Evolutionary conservation across 1,139 yeast species (phyloP), one percentile per base, ranked within the genome.

Genomic region (Candida frijolesensis): DNA sequence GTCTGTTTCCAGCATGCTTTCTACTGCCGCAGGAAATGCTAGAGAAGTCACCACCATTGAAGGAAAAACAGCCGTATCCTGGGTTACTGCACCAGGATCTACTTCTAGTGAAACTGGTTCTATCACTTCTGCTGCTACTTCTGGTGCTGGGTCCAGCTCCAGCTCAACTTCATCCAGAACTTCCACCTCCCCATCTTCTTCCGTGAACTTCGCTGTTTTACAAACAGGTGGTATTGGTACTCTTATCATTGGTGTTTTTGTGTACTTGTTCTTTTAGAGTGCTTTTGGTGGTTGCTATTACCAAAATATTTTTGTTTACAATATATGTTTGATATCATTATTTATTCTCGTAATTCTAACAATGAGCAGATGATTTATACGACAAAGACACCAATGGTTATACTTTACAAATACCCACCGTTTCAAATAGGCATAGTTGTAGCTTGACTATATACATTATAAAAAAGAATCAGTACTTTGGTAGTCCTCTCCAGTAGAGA

Each of bases 1-100:
- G n/a, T 63, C 77, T 9, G 66, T 72, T 35, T 65, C 72, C 4
- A 53, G 67, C 14, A 68, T 57, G 7, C 60, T 76, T 42, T 60
- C 62, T 6, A 47, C 74, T 41, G 79, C 77, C 39, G 71, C 64
- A 39, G 45, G 45, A 18, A 15, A 42, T 19, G 58, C 58, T 7
- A 48, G 42, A 38, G 55, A 46, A 25, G 57, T 55, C 18, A 55
- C 58, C 33, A 55, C 58, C 7, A 51, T 55, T 34, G 49, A 49
- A 39, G 58, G 54, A 12, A 50, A 49, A 32, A 54, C 57, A 3
- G 54, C 55, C 5, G 42, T 32, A 44, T 45, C 51, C 1, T 54
- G 57, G 58, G 56, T 55, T 14, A 51, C 50, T 33, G 54, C 49
- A 10, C 48, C 55, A 39, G 59, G 57, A 4, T 25, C 29, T n/a